phyloP scores from a whole-genome alignment of 2,329 filamentous ascomycete genomes.

The Alternaria infectoria region DNA sequence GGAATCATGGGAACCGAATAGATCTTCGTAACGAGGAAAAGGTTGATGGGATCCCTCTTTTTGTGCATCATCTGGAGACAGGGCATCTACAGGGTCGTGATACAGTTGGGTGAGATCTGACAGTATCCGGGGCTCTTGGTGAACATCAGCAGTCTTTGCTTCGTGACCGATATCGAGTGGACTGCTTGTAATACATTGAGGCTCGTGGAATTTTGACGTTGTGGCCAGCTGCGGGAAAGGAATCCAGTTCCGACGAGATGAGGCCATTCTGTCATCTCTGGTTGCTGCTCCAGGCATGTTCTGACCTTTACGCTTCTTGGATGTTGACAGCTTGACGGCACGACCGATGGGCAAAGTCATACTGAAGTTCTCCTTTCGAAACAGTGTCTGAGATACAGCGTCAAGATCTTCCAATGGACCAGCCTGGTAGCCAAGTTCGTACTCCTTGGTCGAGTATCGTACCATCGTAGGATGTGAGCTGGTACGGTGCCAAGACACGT shows the following conservation, averaged over 20 bases:
- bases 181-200: not conserved
- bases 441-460: constrained; percentile 23
- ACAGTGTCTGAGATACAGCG: constrained; percentile 16
- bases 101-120: not conserved
- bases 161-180: not conserved
- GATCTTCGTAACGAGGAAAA: constrained; percentile 1
- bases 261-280: not conserved
- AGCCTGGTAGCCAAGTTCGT: constrained; percentile 15
- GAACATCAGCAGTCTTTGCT: not conserved
- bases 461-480: constrained; percentile 22
- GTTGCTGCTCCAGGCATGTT: constrained; percentile 2
- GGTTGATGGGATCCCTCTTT: not conserved
- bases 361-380: not conserved
- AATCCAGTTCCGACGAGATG: not conserved
- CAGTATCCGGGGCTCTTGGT: not conserved
- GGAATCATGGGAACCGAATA: constrained; percentile 4
- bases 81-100: not conserved
- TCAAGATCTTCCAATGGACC: constrained; percentile 29
- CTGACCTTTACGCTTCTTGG: constrained; percentile 9
- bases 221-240: not conserved
- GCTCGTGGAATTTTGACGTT: not conserved
- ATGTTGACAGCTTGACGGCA: constrained; percentile 6
- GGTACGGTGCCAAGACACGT: constrained; percentile 29
- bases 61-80: not conserved
- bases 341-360: constrained; percentile 11